Evolutionary conservation across 371 early-diverging fungal genomes (phyloP).

Genomic region (Coemansia linderi): DNA sequence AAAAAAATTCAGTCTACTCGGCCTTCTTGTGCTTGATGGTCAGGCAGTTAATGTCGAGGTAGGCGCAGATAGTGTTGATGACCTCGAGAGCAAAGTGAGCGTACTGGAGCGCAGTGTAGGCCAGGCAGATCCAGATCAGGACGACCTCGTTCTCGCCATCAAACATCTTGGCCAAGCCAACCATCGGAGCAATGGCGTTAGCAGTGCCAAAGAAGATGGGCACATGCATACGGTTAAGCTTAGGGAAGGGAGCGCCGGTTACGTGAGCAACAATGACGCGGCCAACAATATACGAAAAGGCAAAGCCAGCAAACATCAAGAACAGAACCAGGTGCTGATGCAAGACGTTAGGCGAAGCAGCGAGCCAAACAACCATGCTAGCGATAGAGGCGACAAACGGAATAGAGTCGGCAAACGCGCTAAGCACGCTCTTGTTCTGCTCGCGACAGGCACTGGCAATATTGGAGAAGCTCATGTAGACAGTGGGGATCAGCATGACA

Average conservation of each 20-base stretch:
- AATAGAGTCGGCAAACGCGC: slow-evolving; percentile 64
- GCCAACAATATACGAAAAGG: slow-evolving; percentile 84
- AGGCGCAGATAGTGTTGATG: slow-evolving; percentile 79
- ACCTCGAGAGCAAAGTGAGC: slow-evolving; percentile 70
- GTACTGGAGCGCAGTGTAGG: slow-evolving; percentile 64
- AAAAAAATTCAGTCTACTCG: background rate
- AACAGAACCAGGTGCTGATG: slow-evolving; percentile 68
- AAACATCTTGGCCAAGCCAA: slow-evolving; percentile 53
- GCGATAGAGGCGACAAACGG: slow-evolving; percentile 66
- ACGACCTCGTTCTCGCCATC: slow-evolving; percentile 56
- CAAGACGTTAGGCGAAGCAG: slow-evolving; percentile 69
- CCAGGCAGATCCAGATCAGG: slow-evolving; percentile 61
- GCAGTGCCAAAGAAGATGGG: slow-evolving; percentile 72
- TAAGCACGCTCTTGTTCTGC: slow-evolving; percentile 57
- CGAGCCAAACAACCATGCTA: slow-evolving; percentile 68
- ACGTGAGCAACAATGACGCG: slow-evolving; percentile 87
- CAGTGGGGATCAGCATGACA: slow-evolving; percentile 62
- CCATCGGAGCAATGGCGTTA: slow-evolving; percentile 62
- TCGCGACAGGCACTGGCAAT: slow-evolving; percentile 58
- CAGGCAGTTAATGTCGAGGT: slow-evolving; percentile 83
- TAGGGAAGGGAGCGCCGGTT: slow-evolving; percentile 76
- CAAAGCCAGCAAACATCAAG: slow-evolving; percentile 68
- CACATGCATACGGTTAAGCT: slow-evolving; percentile 62
- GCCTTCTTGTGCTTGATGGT: slow-evolving; percentile 68
- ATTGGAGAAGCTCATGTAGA: slow-evolving; percentile 61